Evolutionary conservation across 306 rosid species (phyloP).

Genomic region (Rubus parviflorus): DNA sequence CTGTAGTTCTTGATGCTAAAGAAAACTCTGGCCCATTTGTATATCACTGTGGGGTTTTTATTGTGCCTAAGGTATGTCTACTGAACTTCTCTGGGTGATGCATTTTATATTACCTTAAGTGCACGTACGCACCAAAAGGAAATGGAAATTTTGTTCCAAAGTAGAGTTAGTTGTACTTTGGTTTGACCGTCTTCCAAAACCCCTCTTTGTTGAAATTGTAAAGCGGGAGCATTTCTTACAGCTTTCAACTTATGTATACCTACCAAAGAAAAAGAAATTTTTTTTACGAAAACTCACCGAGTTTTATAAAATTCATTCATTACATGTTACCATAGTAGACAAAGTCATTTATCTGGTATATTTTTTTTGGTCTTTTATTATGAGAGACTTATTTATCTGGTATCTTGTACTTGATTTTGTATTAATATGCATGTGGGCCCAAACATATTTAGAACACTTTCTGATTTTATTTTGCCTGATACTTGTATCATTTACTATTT

Average conservation of each 20-base stretch:
- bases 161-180: neutral
- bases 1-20: conserved; percentile 81
- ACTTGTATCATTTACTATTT: neutral
- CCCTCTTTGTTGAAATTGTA: neutral
- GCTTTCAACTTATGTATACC: neutral
- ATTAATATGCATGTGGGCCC: neutral
- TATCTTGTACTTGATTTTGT: neutral
- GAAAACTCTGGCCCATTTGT: conserved; percentile 58
- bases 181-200: neutral
- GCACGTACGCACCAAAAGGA: neutral
- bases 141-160: neutral
- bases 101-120: neutral
- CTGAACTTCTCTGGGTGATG: conserved; percentile 16
- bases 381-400: neutral
- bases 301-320: neutral
- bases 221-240: neutral
- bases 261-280: neutral
- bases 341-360: neutral
- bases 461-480: neutral
- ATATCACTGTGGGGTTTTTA: conserved; percentile 87
- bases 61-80: conserved; percentile 85
- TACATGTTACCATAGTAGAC: neutral
- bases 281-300: neutral
- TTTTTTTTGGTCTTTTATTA: neutral
- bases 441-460: neutral